Conservation (phyloP, 2,329 filamentous ascomycete genomes). For the Neofusicoccum parvum region DNA sequence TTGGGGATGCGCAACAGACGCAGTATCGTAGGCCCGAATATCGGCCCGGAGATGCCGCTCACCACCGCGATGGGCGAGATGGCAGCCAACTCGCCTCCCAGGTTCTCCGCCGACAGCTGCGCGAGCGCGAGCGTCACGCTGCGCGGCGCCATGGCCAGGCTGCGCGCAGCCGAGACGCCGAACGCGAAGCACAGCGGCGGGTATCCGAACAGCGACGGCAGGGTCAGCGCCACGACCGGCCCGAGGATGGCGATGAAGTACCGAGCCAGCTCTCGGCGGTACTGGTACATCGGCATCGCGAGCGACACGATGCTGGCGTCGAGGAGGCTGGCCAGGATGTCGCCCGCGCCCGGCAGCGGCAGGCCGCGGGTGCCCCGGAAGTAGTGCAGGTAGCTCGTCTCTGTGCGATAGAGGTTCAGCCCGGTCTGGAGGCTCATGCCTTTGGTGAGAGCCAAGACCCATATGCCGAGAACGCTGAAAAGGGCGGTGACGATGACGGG, state of each 20-base stretch:
- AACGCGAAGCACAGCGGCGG: slow-evolving; percentile 57
- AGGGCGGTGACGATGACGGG: slow-evolving; percentile 61
- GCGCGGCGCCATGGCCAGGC: slow-evolving; percentile 59
- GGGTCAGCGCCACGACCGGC: slow-evolving; percentile 55
- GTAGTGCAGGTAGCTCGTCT: slow-evolving; percentile 55
- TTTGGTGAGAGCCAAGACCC: slow-evolving; percentile 53
- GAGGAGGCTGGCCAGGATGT: slow-evolving; percentile 57
- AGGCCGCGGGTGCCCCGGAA: slow-evolving; percentile 45
- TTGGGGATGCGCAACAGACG: slow-evolving; percentile 56
- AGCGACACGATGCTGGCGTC: slow-evolving; percentile 63
- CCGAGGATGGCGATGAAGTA: slow-evolving; percentile 55
- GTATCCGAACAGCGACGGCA: slow-evolving; percentile 60
- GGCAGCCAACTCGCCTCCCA: slow-evolving; percentile 60
- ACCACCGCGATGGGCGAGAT: slow-evolving; percentile 61
- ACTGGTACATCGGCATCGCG: slow-evolving; percentile 63
- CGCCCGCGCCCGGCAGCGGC: slow-evolving; percentile 56
- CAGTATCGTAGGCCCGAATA: slow-evolving; percentile 57
- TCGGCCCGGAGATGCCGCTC: slow-evolving; percentile 61
- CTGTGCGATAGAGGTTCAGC: slow-evolving; percentile 55
- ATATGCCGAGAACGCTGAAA: slow-evolving; percentile 56
- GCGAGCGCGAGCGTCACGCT: slow-evolving; percentile 64
- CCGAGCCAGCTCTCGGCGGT: slow-evolving; percentile 50
- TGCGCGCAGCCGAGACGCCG: slow-evolving; percentile 56
- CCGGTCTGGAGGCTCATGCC: slow-evolving; percentile 46
- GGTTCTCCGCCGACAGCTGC: slow-evolving; percentile 57